A percentile compares a stretch with the other conserved stretches of the same genome.
Conservation (phyloP, 352 stramenopile genomes). For the Globisporangium splendens region DNA sequence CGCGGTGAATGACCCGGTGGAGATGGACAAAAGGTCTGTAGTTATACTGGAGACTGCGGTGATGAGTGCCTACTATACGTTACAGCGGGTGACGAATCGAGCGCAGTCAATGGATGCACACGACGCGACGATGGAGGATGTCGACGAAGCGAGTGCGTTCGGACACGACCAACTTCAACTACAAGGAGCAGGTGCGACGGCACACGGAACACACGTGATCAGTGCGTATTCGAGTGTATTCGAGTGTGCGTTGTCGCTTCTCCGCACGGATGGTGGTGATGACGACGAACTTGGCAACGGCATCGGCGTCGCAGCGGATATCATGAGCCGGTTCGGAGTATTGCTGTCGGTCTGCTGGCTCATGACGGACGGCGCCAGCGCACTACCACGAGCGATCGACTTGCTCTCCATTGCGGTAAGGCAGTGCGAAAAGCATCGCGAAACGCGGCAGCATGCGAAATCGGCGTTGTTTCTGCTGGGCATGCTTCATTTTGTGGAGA, state of each 20-base stretch:
- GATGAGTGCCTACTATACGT: background rate
- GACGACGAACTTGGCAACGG: background rate
- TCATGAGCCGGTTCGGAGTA: constrained; percentile 11
- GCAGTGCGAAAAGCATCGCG: background rate
- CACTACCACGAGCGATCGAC: background rate
- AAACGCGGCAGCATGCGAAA: constrained; percentile 3
- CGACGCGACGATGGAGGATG: background rate
- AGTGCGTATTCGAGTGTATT: constrained; percentile 1
- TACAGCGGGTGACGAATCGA: background rate
- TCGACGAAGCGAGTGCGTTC: background rate
- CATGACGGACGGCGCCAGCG: background rate
- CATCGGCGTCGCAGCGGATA: constrained; percentile 3
- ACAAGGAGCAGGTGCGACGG: background rate
- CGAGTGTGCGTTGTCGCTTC: background rate
- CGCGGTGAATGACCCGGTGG: background rate
- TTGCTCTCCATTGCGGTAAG: constrained; percentile 2
- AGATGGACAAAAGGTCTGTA: background rate
- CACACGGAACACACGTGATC: background rate
- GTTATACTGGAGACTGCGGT: constrained; percentile 13
- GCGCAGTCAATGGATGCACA: too few species aligned
- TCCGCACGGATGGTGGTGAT: background rate
- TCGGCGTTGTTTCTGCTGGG: constrained; percentile 43
- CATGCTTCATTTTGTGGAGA: constrained; percentile 29
- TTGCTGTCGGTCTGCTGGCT: constrained; percentile 8
- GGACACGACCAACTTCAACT: background rate